These are phyloP conservation scores for Usnea hakonensis DNA, from an alignment of 495 filamentous ascomycete genomes.

Conservation along the genomic window DNA sequence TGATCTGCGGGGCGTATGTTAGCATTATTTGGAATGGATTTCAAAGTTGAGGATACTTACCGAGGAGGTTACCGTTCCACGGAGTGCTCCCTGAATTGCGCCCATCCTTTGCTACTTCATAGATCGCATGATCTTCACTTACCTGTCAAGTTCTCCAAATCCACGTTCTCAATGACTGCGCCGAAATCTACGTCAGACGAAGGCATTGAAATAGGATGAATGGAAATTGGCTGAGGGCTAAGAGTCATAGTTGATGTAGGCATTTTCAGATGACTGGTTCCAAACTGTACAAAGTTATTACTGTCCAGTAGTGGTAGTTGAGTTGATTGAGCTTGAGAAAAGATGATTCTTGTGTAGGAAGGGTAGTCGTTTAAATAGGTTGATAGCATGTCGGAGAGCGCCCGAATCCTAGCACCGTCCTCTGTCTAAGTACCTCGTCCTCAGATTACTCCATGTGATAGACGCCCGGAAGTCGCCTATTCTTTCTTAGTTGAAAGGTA, in stretches of 20 bases:
- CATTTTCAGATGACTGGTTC: no score
- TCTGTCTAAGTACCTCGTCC: no score
- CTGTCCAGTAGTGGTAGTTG: no score
- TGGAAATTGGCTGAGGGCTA: background rate
- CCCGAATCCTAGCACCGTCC: no score
- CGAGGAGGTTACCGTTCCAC: slow-evolving; percentile 49
- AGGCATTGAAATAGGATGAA: slow-evolving; percentile 27
- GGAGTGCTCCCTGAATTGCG: slow-evolving; percentile 39
- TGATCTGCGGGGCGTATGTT: slow-evolving; percentile 35
- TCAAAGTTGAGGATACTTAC: slow-evolving; percentile 30
- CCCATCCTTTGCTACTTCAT: slow-evolving; percentile 15
- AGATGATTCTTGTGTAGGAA: background rate
- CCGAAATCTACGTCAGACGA: slow-evolving; percentile 51
- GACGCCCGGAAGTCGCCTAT: background rate
- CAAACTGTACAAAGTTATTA: no score
- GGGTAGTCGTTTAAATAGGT: background rate
- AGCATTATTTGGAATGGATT: slow-evolving; percentile 1
- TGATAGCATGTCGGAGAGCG: background rate
- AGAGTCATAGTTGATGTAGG: background rate
- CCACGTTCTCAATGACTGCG: slow-evolving; percentile 44
- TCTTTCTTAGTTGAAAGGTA: no score
- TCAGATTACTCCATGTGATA: background rate
- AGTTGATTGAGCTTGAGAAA: background rate
- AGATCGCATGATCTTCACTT: slow-evolving; percentile 6
- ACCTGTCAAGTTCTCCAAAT: slow-evolving; percentile 54